Base-by-base conservation (phyloP, 768 basidiomycete genomes). In the Dendrothele bispora region DNA sequence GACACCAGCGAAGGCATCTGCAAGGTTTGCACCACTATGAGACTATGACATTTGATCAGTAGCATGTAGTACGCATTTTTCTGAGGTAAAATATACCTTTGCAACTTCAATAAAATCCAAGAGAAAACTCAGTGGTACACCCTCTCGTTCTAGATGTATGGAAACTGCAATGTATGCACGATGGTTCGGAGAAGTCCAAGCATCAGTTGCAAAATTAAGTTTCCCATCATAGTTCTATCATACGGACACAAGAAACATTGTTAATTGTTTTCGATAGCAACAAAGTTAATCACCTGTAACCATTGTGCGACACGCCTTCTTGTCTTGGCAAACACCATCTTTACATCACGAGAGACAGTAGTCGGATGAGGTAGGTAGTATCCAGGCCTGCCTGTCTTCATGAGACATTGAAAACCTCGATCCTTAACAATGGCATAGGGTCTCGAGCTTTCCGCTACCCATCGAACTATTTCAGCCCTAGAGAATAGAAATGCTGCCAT, bases 51-150 rank as follows among this genome's bases (percentile, higher is more conserved):
- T n/a, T n/a, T n/a, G n/a, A n/a, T n/a, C n/a, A n/a, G n/a, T n/a
- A n/a, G n/a, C n/a, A n/a, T n/a, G n/a, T n/a, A n/a, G n/a, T n/a
- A n/a, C n/a, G n/a, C n/a, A n/a, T n/a, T n/a, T n/a, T n/a, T n/a
- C n/a, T n/a, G n/a, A n/a, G n/a, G n/a, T n/a, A n/a, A n/a, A n/a
- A n/a, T n/a, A n/a, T n/a, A n/a, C n/a, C n/a, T n/a, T n/a, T n/a
- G n/a, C n/a, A 2, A 75, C 64, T 51, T 75, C 69, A 14, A 71
- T 54, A 3, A 76, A 39, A 43, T 76, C 72, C 1, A 76, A 55
- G 0, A 67, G 37, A 3, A 72, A 55, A 0, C 44, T 30, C 0
- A 70, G 26, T 0, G 61, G 63, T 5, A 47, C 42, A 0, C 70
- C 67, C 0, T 69, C 38, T 68, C 62, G 21, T 70, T 53, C 37